These are phyloP conservation scores for Groenewaldozyma sp. DNA, from an alignment of 1,139 yeast genomes.

Conservation along the genomic window DNA sequence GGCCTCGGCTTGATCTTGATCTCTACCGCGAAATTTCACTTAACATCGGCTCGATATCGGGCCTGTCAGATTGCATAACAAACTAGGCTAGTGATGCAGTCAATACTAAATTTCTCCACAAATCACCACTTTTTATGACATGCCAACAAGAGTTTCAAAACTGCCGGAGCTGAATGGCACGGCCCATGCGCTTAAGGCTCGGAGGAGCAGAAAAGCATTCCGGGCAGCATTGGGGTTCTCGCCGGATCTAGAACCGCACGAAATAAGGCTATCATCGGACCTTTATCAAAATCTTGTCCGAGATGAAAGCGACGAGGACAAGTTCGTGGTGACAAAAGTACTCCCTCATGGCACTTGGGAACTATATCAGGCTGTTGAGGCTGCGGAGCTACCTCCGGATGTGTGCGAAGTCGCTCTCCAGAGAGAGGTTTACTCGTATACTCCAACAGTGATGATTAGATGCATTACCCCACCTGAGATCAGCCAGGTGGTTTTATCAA, in stretches of 20 bases:
- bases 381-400: constrained; percentile 10
- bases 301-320: background rate
- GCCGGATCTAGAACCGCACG: constrained; percentile 10
- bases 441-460: constrained; percentile 14
- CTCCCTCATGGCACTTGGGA: constrained; percentile 5
- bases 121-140: no score
- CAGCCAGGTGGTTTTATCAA: constrained; percentile 19
- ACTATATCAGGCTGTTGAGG: constrained; percentile 1
- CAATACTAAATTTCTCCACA: no score
- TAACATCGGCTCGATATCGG: no score
- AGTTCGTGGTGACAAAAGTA: background rate
- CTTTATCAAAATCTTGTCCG: background rate
- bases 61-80: no score
- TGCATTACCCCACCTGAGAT: constrained; percentile 15
- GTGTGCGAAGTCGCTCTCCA: constrained; percentile 15
- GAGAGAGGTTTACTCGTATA: constrained; percentile 9
- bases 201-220: constrained; percentile 51
- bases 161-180: no score
- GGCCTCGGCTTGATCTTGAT: no score
- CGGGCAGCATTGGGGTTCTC: constrained; percentile 36
- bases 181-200: no score
- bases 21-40: no score
- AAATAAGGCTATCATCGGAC: background rate
- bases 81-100: no score
- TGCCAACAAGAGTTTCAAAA: no score